Evolutionary conservation across 75 land plant species (phyloP), one percentile per base, ranked within the genome.

Genomic region (Chamaecyparis obtusa): DNA sequence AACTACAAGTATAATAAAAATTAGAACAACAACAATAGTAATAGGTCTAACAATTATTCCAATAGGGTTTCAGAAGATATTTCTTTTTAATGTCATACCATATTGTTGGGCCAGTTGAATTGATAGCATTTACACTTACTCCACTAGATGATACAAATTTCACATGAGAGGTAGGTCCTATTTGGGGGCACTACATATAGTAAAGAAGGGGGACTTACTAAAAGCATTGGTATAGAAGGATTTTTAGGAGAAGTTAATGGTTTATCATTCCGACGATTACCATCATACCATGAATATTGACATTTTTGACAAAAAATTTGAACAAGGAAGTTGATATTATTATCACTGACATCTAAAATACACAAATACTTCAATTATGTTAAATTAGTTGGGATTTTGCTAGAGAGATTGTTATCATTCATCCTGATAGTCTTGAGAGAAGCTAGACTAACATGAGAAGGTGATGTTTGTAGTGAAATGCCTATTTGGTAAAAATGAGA

Each of bases 391-490:
- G 99, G 99, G 69, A 98, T 86, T 51, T 72, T 54, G 72, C 99
- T 99, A 15, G 83, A 84, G 33, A 98, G 48, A 77, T 85, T 87
- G 86, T 98, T 98, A 41, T 69, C 74, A 3, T 44, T 81, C 74
- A 98, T 91, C 1, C 48, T 76, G 32, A 98, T 80, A 21, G 83
- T 64, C 41, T 57, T 41, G n/a, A 94, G 90, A 75, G 92, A 93
- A 69, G 87, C 60, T 21, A 97, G 84, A 11, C 87, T 86, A 8
- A 87, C 92, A 55, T 97, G 80, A 5, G 94, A 89, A 35, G 94
- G 92, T 32, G 99, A 98, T 79, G 33, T 89, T 95, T 41, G 99
- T 99, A 87, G 86, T 90, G 27, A 98, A 90, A n/a, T 85, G 57
- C 37, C 32, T 83, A 8, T 88, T 85, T 5, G 96, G 94, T 83